Percentiles rank a stretch among this genome's conserved stretches.
Conservation (phyloP, 305 asterid genomes). For the Withania somnifera region DNA sequence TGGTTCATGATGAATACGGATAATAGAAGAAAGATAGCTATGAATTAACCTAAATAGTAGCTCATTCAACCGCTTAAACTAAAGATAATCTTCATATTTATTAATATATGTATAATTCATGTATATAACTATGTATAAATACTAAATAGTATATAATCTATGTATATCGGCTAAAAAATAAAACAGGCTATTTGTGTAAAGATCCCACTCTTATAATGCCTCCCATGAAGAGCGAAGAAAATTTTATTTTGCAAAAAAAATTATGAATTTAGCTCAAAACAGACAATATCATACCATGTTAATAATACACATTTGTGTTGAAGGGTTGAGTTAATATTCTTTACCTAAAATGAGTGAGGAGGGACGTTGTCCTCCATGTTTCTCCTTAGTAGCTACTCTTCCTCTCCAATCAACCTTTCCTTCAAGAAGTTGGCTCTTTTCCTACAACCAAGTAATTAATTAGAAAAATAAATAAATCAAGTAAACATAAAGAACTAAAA, state of each 20-base stretch:
- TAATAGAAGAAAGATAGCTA: background rate
- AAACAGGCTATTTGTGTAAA: too few species aligned
- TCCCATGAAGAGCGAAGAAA: background rate
- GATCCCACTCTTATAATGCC: background rate
- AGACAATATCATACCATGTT: background rate
- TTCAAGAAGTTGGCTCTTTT: slow-evolving; percentile 26
- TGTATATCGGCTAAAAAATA: too few species aligned
- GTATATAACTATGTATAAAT: too few species aligned
- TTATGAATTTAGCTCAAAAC: background rate
- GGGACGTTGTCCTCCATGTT: slow-evolving; percentile 49
- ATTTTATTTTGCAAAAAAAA: background rate
- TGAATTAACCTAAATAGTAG: too few species aligned
- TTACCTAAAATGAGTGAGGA: slow-evolving; percentile 46
- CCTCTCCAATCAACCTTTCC: slow-evolving; percentile 83
- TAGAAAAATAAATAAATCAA: background rate
- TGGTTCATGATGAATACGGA: background rate
- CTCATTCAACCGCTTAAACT: too few species aligned
- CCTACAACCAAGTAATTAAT: slow-evolving; percentile 21
- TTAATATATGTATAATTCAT: too few species aligned
- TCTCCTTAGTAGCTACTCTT: slow-evolving; percentile 32
- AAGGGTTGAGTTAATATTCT: background rate
- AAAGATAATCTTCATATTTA: too few species aligned
- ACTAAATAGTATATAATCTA: too few species aligned
- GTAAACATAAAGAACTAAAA: background rate
- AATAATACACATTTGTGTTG: background rate